A percentile compares a stretch with the other conserved stretches of the same genome.
Conservation (phyloP, 352 stramenopile genomes). For the Pythium vanterpoolii region DNA sequence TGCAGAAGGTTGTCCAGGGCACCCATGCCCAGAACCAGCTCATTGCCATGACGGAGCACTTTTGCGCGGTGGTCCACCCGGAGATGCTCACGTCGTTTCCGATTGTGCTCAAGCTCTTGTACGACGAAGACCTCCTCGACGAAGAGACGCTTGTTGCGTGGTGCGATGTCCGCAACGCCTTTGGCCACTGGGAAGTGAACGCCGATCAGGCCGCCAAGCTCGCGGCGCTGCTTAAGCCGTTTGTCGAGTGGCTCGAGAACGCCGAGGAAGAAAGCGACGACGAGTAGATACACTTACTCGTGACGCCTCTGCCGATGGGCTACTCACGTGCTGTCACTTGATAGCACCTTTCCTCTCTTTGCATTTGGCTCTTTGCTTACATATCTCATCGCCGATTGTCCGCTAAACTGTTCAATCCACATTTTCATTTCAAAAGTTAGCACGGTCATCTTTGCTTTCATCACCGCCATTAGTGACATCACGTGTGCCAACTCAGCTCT, state of each 20-base stretch:
- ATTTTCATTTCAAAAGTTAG: constrained; percentile 15
- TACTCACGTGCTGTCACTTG: too few species aligned
- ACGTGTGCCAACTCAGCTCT: neutral
- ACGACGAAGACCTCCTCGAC: constrained; percentile 95
- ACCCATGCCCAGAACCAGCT: constrained; percentile 91
- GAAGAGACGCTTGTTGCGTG: constrained; percentile 95
- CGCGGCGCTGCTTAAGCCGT: constrained; percentile 87
- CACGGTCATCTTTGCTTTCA: neutral
- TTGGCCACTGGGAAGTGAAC: constrained; percentile 84
- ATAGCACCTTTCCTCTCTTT: neutral
- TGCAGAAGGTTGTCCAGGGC: constrained; percentile 84
- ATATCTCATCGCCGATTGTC: constrained; percentile 1
- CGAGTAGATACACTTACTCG: constrained; percentile 29
- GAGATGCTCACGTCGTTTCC: constrained; percentile 82
- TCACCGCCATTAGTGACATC: neutral
- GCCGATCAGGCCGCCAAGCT: constrained; percentile 87
- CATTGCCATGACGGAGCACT: constrained; percentile 88
- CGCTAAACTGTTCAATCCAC: constrained; percentile 7
- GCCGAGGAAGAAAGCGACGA: constrained; percentile 90
- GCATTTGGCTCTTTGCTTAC: neutral
- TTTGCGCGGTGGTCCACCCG: constrained; percentile 89
- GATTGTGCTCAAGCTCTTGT: constrained; percentile 95
- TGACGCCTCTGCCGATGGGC: neutral
- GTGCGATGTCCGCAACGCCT: constrained; percentile 79
- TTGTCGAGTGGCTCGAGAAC: constrained; percentile 98